Evolutionary conservation across 352 stramenopile genomes (phyloP).

Genomic region (Phytophthora hybrid): DNA sequence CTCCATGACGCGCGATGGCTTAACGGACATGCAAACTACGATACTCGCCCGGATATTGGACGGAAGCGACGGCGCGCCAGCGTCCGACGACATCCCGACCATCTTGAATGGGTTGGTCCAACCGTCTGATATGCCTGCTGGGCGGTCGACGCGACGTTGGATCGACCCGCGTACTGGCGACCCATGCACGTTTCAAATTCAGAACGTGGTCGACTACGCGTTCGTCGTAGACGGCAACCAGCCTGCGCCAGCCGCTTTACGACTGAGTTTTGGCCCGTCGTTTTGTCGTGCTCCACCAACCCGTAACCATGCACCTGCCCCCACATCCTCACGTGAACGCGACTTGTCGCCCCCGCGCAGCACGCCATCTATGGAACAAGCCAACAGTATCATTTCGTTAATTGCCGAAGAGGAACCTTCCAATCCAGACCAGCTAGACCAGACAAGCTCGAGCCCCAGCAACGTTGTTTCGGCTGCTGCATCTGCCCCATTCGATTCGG

Average conservation of each 20-base stretch:
- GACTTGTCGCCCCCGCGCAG: no score
- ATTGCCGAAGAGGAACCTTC: no score
- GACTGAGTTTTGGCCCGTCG: background rate
- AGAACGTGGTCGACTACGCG: conserved; percentile 19
- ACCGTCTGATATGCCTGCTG: background rate
- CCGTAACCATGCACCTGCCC: no score
- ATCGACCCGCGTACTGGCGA: conserved; percentile 9
- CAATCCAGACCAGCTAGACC: no score
- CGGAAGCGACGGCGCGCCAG: background rate
- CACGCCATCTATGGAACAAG: no score
- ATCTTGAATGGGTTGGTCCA: conserved; percentile 4
- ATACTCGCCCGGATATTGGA: conserved; percentile 15
- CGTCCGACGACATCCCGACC: conserved; percentile 3
- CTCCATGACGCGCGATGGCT: background rate
- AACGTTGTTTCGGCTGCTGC: no score
- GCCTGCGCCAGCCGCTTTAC: background rate
- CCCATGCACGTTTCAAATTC: conserved; percentile 2
- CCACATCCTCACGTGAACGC: no score
- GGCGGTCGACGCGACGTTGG: background rate
- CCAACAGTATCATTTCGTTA: no score
- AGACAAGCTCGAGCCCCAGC: no score
- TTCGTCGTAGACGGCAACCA: conserved; percentile 20
- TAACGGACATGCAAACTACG: conserved; percentile 10
- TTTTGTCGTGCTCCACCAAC: conserved; percentile 2
- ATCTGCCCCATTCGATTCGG: no score